Conservation (phyloP, 495 filamentous ascomycete genomes). For the Aspergillus nanangensis region DNA sequence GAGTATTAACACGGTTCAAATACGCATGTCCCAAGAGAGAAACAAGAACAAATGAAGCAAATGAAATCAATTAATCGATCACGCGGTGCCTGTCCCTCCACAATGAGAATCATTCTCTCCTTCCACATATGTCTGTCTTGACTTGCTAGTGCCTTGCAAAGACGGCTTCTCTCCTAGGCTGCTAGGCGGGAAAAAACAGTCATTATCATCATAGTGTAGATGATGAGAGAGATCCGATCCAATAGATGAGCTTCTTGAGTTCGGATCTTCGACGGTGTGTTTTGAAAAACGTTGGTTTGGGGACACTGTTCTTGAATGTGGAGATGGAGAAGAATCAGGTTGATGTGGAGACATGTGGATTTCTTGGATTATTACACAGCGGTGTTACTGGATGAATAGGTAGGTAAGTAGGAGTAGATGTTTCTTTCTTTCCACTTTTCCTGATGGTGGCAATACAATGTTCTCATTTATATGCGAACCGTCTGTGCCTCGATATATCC, state of each 20-base stretch:
- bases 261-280: too few species aligned
- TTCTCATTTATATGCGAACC: too few species aligned
- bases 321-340: too few species aligned
- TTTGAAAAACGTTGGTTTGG: too few species aligned
- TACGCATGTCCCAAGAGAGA: background rate
- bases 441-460: too few species aligned
- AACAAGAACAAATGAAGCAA: background rate
- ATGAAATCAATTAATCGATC: too few species aligned
- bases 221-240: conserved; percentile 22
- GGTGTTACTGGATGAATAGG: too few species aligned
- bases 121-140: background rate
- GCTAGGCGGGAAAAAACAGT: conserved; percentile 36
- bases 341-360: background rate
- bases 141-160: background rate
- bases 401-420: background rate
- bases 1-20: too few species aligned
- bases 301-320: too few species aligned
- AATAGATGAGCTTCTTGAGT: background rate
- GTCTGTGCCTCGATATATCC: background rate
- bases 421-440: background rate
- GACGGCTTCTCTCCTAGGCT: conserved; percentile 24
- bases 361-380: too few species aligned
- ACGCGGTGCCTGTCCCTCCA: too few species aligned
- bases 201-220: conserved; percentile 40
- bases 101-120: background rate